Base-by-base conservation (phyloP, 441 rosid species). In the Brassica balearica region DNA sequence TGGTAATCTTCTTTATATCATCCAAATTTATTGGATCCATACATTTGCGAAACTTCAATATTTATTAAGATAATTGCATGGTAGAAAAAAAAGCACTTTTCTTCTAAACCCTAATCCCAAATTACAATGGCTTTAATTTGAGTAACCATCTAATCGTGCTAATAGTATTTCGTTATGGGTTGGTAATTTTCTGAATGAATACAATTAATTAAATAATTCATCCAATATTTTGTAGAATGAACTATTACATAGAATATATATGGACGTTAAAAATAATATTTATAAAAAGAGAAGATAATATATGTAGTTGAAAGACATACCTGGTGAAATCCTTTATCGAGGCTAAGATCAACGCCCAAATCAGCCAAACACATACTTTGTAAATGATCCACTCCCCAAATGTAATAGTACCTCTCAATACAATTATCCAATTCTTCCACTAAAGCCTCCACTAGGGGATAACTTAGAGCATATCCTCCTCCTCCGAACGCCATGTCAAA, bases 401-500 rank as follows among this genome's bases (percentile, higher is more conserved):
- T 43, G 68, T 64, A 8, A 9, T 85, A 84, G 48, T 89, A 84
- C 69, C 89, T 86, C 62, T 77, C 83, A 25, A 88, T 76, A 51
- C 92, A 91, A 4, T 70, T 85, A 34, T 91, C 91, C 3, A 89
- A 25, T 58, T 32, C 84, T 15, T 65, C 32, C 0, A 76, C 84
- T 75, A 89, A 71, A 46, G 79, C 73, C 64, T 85, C 82, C 11
- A 81, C 89, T 0, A 88, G 19, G 4, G 90, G 79, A 62, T 88
- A 89, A 60, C 96, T 89, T 76, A 91, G 38, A 62, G 87, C 89
- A 77, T 85, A 84, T 6, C 90, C 92, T 46, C 81, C 91, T 71
- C 96, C 92, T 9, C 90, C 96, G 41, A 38, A 88, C 3, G 81
- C 92, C 96, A 89, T 88, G 0, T 87, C 87, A 11, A 88, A 89